phyloP scores from a whole-genome alignment of 768 basidiomycete species.

The Neoboletus subvelutipes region DNA sequence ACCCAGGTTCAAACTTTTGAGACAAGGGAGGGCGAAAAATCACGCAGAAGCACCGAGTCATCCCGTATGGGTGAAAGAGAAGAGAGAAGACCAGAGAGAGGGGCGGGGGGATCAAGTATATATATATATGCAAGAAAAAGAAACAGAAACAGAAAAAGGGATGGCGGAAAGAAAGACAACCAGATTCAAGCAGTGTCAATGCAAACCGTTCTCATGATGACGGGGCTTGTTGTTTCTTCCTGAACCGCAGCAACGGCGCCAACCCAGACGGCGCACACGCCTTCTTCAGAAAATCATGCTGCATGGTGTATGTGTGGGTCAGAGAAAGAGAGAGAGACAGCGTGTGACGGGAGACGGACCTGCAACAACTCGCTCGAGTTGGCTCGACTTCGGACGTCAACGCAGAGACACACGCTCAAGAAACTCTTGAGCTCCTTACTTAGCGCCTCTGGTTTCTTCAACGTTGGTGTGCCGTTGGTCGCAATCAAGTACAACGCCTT shows the following conservation, averaged over 20 bases:
- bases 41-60: neutral
- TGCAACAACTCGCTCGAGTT: slow-evolving; percentile 84
- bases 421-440: slow-evolving; percentile 94
- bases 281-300: slow-evolving; percentile 96
- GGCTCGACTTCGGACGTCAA: slow-evolving; percentile 91
- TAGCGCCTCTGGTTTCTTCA: slow-evolving; percentile 93
- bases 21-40: neutral
- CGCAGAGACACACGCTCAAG: slow-evolving; percentile 96
- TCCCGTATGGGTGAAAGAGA: neutral
- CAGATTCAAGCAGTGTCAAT: neutral
- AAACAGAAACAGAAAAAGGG: slow-evolving; percentile 3
- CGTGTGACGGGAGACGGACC: slow-evolving; percentile 43
- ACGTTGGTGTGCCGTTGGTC: slow-evolving; percentile 96
- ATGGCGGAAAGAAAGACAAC: neutral
- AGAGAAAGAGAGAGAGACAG: neutral
- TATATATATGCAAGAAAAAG: slow-evolving; percentile 30
- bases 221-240: slow-evolving; percentile 53
- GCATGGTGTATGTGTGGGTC: neutral
- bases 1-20: no score
- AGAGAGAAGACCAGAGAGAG: neutral
- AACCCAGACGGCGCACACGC: slow-evolving; percentile 80
- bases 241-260: slow-evolving; percentile 83
- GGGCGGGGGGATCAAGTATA: slow-evolving; percentile 6
- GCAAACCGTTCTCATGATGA: slow-evolving; percentile 31
- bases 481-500: slow-evolving; percentile 95